Conservation (phyloP, 306 rosid genomes). For the Senna tora region DNA sequence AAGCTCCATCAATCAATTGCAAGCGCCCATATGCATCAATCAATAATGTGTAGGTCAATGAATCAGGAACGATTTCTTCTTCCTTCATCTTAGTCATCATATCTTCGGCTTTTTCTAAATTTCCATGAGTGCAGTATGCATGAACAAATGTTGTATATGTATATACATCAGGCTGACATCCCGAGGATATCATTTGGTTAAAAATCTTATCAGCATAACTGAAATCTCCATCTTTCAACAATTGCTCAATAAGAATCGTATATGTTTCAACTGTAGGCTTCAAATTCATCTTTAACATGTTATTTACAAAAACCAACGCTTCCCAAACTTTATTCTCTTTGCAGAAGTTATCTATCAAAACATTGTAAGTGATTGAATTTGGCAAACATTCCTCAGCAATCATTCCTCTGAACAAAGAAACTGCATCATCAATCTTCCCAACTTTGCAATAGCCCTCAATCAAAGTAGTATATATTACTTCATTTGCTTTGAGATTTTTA, state of each 20-base stretch:
- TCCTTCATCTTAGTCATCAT: slow-evolving; percentile 56
- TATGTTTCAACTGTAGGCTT: slow-evolving; percentile 58
- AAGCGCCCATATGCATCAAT: slow-evolving; percentile 57
- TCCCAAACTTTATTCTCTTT: slow-evolving; percentile 49
- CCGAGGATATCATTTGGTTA: slow-evolving; percentile 49
- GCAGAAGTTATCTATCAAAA: slow-evolving; percentile 63
- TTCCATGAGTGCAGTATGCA: slow-evolving; percentile 62
- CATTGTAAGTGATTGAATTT: slow-evolving; percentile 60
- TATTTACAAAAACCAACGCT: slow-evolving; percentile 55
- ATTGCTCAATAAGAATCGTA: slow-evolving; percentile 54
- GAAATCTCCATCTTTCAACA: slow-evolving; percentile 66
- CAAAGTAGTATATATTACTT: slow-evolving; percentile 66
- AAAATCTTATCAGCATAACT: slow-evolving; percentile 44
- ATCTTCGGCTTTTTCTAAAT: slow-evolving; percentile 63
- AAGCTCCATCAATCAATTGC: slow-evolving; percentile 58
- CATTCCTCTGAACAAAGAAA: slow-evolving; percentile 60
- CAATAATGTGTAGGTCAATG: slow-evolving; percentile 55
- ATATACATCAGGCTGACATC: slow-evolving; percentile 60
- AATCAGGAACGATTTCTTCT: slow-evolving; percentile 59
- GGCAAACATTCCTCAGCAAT: slow-evolving; percentile 58
- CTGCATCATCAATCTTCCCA: slow-evolving; percentile 59
- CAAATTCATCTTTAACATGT: slow-evolving; percentile 56
- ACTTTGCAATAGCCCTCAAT: slow-evolving; percentile 69
- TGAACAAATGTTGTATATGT: slow-evolving; percentile 61
- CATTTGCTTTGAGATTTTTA: slow-evolving; percentile 57